These are phyloP conservation scores for Apostasia shenzhenica DNA, from an alignment of 106 monocot genomes.

Conservation along the genomic window DNA sequence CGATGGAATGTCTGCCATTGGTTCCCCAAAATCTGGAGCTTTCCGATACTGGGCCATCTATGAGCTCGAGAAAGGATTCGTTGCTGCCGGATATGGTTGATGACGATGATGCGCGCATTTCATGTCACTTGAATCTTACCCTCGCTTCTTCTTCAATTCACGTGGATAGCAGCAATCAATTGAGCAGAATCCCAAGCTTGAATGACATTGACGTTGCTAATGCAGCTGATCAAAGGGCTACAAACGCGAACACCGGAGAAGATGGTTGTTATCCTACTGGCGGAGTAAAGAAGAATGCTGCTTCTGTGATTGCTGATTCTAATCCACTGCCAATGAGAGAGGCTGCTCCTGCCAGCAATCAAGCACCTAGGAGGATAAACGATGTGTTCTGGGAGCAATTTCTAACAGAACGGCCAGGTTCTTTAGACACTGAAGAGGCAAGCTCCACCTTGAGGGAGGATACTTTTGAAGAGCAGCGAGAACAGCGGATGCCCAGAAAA, in stretches of 20 bases:
- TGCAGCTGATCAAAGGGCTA: slow-evolving; percentile 3
- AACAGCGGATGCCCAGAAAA: slow-evolving; percentile 17
- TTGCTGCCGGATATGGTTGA: slow-evolving; percentile 22
- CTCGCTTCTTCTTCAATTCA: slow-evolving; percentile 69
- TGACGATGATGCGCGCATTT: slow-evolving; percentile 41
- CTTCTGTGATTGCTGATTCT: background rate
- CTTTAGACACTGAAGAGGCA: slow-evolving; percentile 65
- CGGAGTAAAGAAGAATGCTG: slow-evolving; percentile 7
- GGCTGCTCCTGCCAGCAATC: slow-evolving; percentile 15
- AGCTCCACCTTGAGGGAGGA: slow-evolving; percentile 47
- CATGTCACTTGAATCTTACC: slow-evolving; percentile 72
- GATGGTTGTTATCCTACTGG: background rate
- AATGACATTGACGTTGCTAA: slow-evolving; percentile 5
- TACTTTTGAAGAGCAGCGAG: slow-evolving; percentile 21
- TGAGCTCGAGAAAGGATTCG: slow-evolving; percentile 35
- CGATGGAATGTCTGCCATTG: slow-evolving; percentile 26
- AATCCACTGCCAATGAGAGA: slow-evolving; percentile 8
- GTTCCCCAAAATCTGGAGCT: slow-evolving; percentile 38
- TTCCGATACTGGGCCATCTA: slow-evolving; percentile 46
- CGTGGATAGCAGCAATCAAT: slow-evolving; percentile 16
- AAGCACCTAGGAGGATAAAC: slow-evolving; percentile 47
- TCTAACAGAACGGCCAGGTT: slow-evolving; percentile 83
- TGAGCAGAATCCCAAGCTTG: slow-evolving; percentile 10
- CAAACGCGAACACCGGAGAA: slow-evolving; percentile 5
- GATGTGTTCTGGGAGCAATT: slow-evolving; percentile 99